phyloP scores from a whole-genome alignment of 2,329 filamentous ascomycete genomes.

The Aspergillus glaucus region DNA sequence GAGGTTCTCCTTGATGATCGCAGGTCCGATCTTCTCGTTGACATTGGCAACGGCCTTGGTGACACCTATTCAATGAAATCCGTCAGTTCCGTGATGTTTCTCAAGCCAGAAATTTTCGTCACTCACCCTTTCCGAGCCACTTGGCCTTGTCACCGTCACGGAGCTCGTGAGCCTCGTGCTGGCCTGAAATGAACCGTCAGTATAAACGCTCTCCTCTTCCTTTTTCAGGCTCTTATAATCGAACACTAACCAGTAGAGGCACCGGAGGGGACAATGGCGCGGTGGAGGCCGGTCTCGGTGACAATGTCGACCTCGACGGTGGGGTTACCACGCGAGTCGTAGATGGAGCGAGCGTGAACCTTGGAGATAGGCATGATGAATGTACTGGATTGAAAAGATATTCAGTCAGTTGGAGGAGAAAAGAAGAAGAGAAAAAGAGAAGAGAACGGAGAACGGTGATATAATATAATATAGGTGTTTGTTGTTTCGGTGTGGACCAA shows the following conservation, averaged over 20 bases:
- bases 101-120: not conserved
- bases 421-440: constrained; percentile 11
- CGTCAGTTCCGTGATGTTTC: not conserved
- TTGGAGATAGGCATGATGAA: constrained; percentile 80
- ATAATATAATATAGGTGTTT: constrained; percentile 8
- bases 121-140: constrained; percentile 73
- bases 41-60: constrained; percentile 80
- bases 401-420: constrained; percentile 5
- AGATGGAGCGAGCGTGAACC: constrained; percentile 89
- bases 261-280: constrained; percentile 93
- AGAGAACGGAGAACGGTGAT: constrained; percentile 6
- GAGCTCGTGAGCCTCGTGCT: constrained; percentile 87
- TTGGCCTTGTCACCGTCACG: constrained; percentile 82
- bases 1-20: constrained; percentile 72
- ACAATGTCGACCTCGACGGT: constrained; percentile 97
- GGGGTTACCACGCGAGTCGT: constrained; percentile 97
- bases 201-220: constrained; percentile 12
- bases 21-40: constrained; percentile 72
- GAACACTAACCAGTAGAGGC: constrained; percentile 75
- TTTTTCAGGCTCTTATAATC: not conserved
- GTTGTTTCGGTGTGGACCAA: constrained; percentile 23
- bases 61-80: constrained; percentile 44
- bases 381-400: constrained; percentile 18
- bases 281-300: constrained; percentile 93
- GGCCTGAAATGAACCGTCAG: constrained; percentile 48